These are phyloP conservation scores for Lipomyces yarrowii DNA, from an alignment of 1,139 yeast species.

Conservation along the genomic window DNA sequence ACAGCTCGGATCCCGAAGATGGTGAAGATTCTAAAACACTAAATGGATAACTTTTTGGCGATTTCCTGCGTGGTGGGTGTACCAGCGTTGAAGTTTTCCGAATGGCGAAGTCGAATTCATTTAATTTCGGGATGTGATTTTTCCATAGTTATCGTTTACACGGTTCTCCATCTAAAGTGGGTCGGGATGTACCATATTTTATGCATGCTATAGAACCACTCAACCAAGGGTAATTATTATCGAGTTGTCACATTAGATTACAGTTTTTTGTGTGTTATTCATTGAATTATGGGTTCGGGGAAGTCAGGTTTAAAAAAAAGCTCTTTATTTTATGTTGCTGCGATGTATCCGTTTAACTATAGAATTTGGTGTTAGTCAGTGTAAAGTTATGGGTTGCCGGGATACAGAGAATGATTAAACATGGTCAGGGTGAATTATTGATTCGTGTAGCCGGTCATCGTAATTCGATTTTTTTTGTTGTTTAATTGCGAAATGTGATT, in stretches of 20 bases:
- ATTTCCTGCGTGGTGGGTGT: not conserved
- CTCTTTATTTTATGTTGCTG: not conserved
- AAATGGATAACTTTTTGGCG: not conserved
- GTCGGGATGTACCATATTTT: not conserved
- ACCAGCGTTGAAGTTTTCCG: not conserved
- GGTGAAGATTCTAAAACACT: constrained; percentile 6
- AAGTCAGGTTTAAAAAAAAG: not conserved
- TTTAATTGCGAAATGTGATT: not conserved
- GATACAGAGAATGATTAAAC: not conserved
- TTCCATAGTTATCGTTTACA: not conserved
- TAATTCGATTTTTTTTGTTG: not conserved
- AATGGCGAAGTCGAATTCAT: not conserved
- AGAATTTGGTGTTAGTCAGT: not conserved
- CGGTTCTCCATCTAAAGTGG: not conserved
- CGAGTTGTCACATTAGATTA: not conserved
- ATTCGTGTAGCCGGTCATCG: not conserved
- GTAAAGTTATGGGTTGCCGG: not conserved
- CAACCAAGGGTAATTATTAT: not conserved
- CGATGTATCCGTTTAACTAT: not conserved
- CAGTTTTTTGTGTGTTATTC: not conserved
- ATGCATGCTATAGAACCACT: not conserved
- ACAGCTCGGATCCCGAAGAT: constrained; percentile 27
- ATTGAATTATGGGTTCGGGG: not conserved
- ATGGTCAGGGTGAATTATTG: not conserved
- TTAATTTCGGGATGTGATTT: not conserved